phyloP scores from a whole-genome alignment of 208 protist species.

The Leishmania braziliensis region DNA sequence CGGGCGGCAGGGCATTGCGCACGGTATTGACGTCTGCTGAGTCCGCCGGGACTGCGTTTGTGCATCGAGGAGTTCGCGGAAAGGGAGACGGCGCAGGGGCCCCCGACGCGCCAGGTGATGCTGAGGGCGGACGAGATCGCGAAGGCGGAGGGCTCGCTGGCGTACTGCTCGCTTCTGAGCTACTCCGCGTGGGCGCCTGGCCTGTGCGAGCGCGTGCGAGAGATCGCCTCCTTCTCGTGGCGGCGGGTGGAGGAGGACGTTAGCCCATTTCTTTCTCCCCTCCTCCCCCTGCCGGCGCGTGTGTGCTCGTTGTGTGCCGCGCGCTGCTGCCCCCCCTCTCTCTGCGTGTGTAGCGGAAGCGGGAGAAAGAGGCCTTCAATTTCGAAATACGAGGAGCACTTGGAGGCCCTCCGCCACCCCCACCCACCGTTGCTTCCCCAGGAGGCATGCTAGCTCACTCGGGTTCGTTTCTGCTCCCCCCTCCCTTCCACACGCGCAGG shows the following conservation, averaged over 20 bases:
- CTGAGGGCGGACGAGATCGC: conserved; percentile 52
- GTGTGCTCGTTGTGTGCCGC: neutral
- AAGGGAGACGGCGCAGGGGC: conserved; percentile 34
- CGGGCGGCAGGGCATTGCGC: conserved; percentile 26
- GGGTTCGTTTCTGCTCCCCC: too few relatives aligned
- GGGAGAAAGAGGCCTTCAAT: neutral
- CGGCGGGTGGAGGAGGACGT: neutral
- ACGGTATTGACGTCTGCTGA: conserved; percentile 35
- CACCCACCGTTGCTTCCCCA: neutral
- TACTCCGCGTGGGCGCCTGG: conserved; percentile 29
- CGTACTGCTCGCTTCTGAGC: conserved; percentile 58
- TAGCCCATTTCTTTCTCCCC: neutral
- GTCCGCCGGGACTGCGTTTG: conserved; percentile 33
- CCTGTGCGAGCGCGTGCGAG: neutral
- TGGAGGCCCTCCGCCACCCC: neutral
- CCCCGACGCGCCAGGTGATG: conserved; percentile 35
- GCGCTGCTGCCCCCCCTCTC: too few relatives aligned
- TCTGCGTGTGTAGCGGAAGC: neutral
- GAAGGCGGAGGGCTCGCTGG: conserved; percentile 61
- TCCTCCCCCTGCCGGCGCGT: neutral
- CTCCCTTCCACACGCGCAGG: neutral
- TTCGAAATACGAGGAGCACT: neutral
- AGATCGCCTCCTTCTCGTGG: too few relatives aligned
- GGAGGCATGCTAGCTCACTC: neutral
- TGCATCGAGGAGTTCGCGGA: conserved; percentile 36